Evolutionary conservation across 345 rosid genomes (phyloP).

Genomic region (Lagerstroemia speciosa): DNA sequence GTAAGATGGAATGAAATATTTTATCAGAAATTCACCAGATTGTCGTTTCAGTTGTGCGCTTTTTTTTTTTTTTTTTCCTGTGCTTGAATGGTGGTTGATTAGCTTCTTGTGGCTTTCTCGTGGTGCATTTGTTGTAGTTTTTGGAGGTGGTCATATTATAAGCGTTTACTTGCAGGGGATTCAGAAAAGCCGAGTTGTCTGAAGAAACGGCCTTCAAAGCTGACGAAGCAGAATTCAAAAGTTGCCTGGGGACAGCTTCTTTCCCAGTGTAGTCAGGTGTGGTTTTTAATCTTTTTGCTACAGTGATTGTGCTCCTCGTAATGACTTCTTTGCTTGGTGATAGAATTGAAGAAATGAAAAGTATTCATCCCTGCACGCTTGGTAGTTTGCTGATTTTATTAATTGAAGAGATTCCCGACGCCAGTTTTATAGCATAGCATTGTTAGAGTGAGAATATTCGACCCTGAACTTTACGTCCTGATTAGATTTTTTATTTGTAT

Average conservation of each 20-base stretch:
- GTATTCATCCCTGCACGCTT: too few relatives aligned
- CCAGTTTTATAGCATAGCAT: background rate
- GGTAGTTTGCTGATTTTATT: background rate
- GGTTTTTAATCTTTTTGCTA: constrained; percentile 5
- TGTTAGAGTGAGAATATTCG: background rate
- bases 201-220: constrained; percentile 34
- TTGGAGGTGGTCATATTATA: constrained; percentile 12
- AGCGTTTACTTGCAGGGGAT: constrained; percentile 35
- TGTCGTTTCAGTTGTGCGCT: background rate
- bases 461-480: background rate
- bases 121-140: background rate
- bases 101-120: background rate
- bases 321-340: background rate
- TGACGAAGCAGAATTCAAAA: constrained; percentile 29
- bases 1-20: background rate
- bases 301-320: background rate
- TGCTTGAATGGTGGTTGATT: background rate
- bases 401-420: background rate
- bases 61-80: background rate
- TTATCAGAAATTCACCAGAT: background rate
- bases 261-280: constrained; percentile 75
- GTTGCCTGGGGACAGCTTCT: constrained; percentile 88
- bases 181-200: constrained; percentile 38
- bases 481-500: background rate
- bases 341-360: too few relatives aligned